Evolutionary conservation across 768 basidiomycete genomes (phyloP), one percentile per base, ranked within the genome.

Genomic region (Coprinellus aureogranulatus): DNA sequence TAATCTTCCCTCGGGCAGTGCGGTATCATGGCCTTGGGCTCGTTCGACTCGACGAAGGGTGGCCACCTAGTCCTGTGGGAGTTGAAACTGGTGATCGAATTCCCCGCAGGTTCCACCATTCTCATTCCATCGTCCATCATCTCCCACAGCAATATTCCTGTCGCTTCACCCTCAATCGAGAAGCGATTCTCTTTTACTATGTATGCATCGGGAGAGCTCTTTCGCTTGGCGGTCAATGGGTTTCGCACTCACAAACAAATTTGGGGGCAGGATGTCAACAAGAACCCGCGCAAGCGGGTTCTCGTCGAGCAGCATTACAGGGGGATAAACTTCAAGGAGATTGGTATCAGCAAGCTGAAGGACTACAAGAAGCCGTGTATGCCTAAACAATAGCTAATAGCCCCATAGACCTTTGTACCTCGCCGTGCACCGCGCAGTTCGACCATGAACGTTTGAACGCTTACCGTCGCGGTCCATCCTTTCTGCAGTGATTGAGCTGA

Each of bases 41-140:
- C 3, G 2, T 57, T 4, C 47, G 34, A 57, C 22, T 22, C 44
- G 16, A 37, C 23, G 39, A n/a, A 49, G 6, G 55, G 55, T 10
- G 55, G 55, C 4, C 55, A 57, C 23, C 31, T 57, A 2, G 23
- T 49, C 2, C 23, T 57, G 4, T 30, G 48, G 26, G 40, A 57
- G 14, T 16, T 40, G 14, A 37, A 41, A 22, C 30, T 57, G 2
- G 22, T 49, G 2, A 25, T 57, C n/a, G 18, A 57, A 25, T 57
- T 57, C 28, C 47, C 55, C 11, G 47, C 45, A 40, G 44, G 45
- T 5, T 10, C 46, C 20, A 49, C 30, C 3, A 50, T 57, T n/a
- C 55, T 57, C 10, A 41, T 57, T 1, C 55, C 55, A 1, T 57
- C 55, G 0, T 46, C 55, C 0, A 22, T 49, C 2, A 11, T 57